Evolutionary conservation across 2,329 filamentous ascomycete species (phyloP).

Genomic region (Diaporthe sp.): DNA sequence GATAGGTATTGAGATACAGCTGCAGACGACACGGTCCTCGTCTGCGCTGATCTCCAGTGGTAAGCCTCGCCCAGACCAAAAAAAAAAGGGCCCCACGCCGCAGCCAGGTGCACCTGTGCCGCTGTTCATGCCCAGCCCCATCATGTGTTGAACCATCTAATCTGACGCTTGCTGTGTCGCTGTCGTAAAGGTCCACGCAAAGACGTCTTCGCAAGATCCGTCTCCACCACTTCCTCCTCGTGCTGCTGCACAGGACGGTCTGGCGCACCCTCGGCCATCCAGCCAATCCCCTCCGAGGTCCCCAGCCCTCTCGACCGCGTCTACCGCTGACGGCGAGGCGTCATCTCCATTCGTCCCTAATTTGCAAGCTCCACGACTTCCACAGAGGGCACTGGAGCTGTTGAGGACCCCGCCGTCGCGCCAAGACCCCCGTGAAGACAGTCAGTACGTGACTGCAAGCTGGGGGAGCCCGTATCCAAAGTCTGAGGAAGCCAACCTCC

Average conservation of each 20-base stretch:
- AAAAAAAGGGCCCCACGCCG: conserved; percentile 20
- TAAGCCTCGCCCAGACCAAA: conserved; percentile 50
- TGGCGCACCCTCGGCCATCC: conserved; percentile 52
- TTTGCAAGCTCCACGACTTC: conserved; percentile 69
- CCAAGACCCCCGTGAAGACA: conserved; percentile 49
- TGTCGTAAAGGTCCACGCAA: conserved; percentile 54
- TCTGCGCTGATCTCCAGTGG: conserved; percentile 74
- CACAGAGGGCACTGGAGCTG: conserved; percentile 66
- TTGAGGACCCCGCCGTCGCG: conserved; percentile 65
- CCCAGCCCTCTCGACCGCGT: conserved; percentile 72
- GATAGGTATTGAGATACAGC: conserved; percentile 62
- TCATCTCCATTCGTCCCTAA: conserved; percentile 71
- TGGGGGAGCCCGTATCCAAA: conserved; percentile 93
- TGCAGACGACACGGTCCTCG: conserved; percentile 69
- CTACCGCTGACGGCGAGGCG: conserved; percentile 70
- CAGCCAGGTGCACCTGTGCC: conserved; percentile 4
- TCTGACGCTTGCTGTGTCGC: conserved; percentile 39
- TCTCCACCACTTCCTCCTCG: conserved; percentile 66
- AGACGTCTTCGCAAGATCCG: conserved; percentile 68
- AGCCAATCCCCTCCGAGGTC: conserved; percentile 59
- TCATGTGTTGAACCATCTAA: conserved; percentile 1
- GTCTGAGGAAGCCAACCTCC: conserved; percentile 65
- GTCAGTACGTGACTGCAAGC: conserved; percentile 76
- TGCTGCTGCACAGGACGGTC: conserved; percentile 72
- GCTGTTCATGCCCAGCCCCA: conserved; percentile 12